Evolutionary conservation across 2,329 filamentous ascomycete genomes (phyloP).

Genomic region (Zymoseptoria tritici): DNA sequence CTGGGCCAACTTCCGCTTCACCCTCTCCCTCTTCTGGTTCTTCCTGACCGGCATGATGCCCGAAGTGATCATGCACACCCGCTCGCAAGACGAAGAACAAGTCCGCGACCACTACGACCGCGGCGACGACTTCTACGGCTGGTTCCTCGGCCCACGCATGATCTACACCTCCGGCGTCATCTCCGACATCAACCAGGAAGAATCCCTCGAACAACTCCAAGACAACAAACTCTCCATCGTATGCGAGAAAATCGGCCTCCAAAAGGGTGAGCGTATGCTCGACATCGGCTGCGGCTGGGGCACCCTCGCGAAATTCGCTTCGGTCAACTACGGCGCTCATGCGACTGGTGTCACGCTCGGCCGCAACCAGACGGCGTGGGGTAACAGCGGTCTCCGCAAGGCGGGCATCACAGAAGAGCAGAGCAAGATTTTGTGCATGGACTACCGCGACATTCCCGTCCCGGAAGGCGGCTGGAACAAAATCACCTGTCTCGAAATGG

Average conservation of each 20-base stretch:
- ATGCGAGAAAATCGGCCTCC: slow-evolving; percentile 86
- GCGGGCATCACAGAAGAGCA: slow-evolving; percentile 78
- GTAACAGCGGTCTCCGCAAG: slow-evolving; percentile 79
- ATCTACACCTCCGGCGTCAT: slow-evolving; percentile 97
- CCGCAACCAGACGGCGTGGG: slow-evolving; percentile 94
- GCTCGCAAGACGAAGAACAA: slow-evolving; percentile 94
- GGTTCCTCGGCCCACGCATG: slow-evolving; percentile 98
- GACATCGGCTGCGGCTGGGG: slow-evolving; percentile 99
- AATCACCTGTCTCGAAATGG: slow-evolving; percentile 97
- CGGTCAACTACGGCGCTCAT: slow-evolving; percentile 78
- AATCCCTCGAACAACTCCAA: slow-evolving; percentile 88
- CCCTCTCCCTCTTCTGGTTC: slow-evolving; percentile 73
- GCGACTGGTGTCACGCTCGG: slow-evolving; percentile 89
- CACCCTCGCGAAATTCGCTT: slow-evolving; percentile 88
- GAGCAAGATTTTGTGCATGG: slow-evolving; percentile 87
- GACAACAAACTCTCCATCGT: slow-evolving; percentile 95
- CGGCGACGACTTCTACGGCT: slow-evolving; percentile 96
- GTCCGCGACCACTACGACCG: slow-evolving; percentile 96
- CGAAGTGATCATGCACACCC: slow-evolving; percentile 86
- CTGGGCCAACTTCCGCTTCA: slow-evolving; percentile 94
- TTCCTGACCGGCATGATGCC: slow-evolving; percentile 83
- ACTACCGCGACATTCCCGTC: slow-evolving; percentile 89
- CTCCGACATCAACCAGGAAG: slow-evolving; percentile 77
- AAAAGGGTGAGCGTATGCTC: slow-evolving; percentile 73
- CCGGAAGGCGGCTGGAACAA: slow-evolving; percentile 74